A percentile compares a stretch with the other conserved stretches of the same genome.
Conservation (phyloP, 306 rosid species). For the Corylus avellana region DNA sequence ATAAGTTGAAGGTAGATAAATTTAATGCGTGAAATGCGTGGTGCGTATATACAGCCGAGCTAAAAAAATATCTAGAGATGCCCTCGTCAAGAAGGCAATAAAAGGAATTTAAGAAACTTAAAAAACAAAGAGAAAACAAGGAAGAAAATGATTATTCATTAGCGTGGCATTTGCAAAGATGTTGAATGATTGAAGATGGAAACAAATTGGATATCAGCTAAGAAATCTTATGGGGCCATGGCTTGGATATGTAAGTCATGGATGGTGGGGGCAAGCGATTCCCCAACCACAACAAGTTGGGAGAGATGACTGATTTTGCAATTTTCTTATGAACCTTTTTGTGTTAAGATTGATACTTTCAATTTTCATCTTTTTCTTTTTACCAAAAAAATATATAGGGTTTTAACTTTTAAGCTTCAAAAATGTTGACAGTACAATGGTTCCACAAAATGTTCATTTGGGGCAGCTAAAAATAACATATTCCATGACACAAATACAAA, state of each 20-base stretch:
- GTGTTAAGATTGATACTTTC: not conserved
- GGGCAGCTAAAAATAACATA: not conserved
- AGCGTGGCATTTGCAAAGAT: constrained; percentile 35
- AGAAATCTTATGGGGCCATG: constrained; percentile 45
- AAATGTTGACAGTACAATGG: not conserved
- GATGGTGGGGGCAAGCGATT: constrained; percentile 62
- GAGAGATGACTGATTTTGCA: constrained; percentile 9
- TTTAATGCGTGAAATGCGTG: not conserved
- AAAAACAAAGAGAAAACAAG: constrained; percentile 46
- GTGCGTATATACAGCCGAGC: not conserved
- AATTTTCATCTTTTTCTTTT: not conserved
- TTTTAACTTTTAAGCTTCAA: not conserved
- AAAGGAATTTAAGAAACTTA: constrained; percentile 46
- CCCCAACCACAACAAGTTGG: constrained; percentile 60
- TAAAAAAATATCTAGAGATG: constrained; percentile 18
- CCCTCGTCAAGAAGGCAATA: constrained; percentile 20
- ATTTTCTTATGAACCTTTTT: not conserved
- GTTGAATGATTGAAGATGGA: constrained; percentile 52
- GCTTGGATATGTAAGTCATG: constrained; percentile 35
- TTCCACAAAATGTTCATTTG: not conserved
- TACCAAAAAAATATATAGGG: not conserved
- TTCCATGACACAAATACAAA: not conserved
- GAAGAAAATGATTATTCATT: constrained; percentile 50
- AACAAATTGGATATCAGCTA: constrained; percentile 45
- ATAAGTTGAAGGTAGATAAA: too few species aligned